Conservation (phyloP, 192 early-diverging fungal species). For the Backusella circina region DNA sequence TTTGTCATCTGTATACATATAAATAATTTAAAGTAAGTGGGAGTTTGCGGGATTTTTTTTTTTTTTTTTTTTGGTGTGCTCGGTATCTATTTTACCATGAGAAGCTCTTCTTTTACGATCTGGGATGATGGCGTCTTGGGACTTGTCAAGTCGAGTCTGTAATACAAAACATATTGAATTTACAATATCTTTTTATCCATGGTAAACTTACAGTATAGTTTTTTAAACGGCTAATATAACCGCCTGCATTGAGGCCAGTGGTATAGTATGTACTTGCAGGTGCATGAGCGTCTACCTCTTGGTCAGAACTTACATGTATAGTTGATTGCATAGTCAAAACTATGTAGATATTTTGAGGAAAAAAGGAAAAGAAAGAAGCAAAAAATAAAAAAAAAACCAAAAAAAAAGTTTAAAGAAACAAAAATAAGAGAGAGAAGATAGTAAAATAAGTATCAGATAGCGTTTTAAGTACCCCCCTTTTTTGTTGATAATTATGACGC, state of each 20-base stretch:
- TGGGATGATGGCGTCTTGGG: neutral
- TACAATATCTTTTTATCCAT: neutral
- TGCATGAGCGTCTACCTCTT: constrained; percentile 24
- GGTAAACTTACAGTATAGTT: constrained; percentile 9
- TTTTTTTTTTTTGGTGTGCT: neutral
- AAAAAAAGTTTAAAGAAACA: neutral
- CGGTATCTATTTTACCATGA: constrained; percentile 14
- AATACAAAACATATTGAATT: neutral
- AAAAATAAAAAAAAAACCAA: neutral
- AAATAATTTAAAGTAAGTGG: neutral
- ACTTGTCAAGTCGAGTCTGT: neutral
- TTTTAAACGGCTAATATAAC: constrained; percentile 10
- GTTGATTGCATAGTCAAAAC: neutral
- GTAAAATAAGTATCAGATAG: neutral
- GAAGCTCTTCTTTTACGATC: constrained; percentile 21
- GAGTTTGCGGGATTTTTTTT: neutral
- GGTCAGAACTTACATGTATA: neutral
- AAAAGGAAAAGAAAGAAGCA: neutral
- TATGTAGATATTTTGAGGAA: neutral
- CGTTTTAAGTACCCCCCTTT: neutral
- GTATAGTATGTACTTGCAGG: constrained; percentile 32
- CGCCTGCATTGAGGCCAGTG: constrained; percentile 24
- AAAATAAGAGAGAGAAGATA: neutral
- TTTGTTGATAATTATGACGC: neutral
- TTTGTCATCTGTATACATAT: constrained; percentile 34